These are phyloP conservation scores for Boletus rubescentipes DNA, from an alignment of 768 basidiomycete species.

Conservation along the genomic window DNA sequence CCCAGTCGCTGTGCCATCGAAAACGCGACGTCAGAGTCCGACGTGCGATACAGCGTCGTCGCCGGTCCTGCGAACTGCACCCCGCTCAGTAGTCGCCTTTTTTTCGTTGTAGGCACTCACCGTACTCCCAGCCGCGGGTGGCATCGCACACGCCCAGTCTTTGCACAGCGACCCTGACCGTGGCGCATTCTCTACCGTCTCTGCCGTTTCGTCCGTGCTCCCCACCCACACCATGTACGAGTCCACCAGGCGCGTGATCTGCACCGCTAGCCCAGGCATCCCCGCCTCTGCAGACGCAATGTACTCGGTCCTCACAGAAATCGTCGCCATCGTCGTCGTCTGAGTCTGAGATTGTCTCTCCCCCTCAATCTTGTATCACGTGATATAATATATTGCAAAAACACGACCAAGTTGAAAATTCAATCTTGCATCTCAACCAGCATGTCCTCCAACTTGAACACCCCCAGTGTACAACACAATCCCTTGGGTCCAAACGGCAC, in stretches of 20 bases:
- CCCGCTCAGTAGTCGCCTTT: not conserved
- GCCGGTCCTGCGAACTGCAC: constrained; percentile 35
- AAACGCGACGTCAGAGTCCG: constrained; percentile 59
- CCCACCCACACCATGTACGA: constrained; percentile 87
- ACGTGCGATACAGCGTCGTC: constrained; percentile 63
- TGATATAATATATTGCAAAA: constrained; percentile 7
- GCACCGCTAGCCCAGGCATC: constrained; percentile 60
- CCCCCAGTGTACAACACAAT: constrained; percentile 10
- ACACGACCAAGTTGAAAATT: not conserved
- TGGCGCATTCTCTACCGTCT: constrained; percentile 48
- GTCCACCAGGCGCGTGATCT: constrained; percentile 63
- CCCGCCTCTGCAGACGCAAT: constrained; percentile 49
- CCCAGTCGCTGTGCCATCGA: constrained; percentile 82
- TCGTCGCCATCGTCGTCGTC: constrained; percentile 18
- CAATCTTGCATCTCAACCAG: not conserved
- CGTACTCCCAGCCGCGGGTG: constrained; percentile 33
- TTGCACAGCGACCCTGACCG: constrained; percentile 56
- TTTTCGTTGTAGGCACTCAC: constrained; percentile 16
- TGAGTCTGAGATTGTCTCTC: not conserved
- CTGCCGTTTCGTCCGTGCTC: constrained; percentile 46
- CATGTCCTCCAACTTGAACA: constrained; percentile 3
- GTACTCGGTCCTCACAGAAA: constrained; percentile 49
- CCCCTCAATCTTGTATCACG: constrained; percentile 15
- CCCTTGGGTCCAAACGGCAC: constrained; percentile 30
- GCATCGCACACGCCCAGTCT: constrained; percentile 88